Conservation (phyloP, 2,329 filamentous ascomycete species). For the Canariomyces notabilis region DNA sequence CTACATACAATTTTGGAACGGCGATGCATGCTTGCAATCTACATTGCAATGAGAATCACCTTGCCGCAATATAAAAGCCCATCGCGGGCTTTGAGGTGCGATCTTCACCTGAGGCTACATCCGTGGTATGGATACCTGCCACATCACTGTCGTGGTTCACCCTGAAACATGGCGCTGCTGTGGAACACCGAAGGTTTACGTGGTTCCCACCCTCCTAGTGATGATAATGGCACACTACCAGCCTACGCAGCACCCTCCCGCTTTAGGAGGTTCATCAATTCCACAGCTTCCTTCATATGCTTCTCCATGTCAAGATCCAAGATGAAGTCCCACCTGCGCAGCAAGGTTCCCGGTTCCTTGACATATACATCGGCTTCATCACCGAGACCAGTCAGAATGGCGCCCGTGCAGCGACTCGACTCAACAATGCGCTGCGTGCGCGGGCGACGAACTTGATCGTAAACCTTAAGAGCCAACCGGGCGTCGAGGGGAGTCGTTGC, state of each 20-base stretch:
- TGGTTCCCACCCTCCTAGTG: no score
- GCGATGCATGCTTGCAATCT: no score
- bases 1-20: no score
- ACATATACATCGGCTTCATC: not conserved
- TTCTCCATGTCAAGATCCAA: not conserved
- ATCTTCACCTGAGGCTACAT: no score
- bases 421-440: conserved; percentile 15
- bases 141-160: no score
- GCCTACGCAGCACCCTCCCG: not conserved
- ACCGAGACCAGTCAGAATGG: not conserved
- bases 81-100: no score
- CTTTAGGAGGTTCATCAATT: conserved; percentile 42
- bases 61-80: no score
- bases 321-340: conserved; percentile 5
- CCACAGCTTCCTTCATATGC: conserved; percentile 29
- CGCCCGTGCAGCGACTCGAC: conserved; percentile 6
- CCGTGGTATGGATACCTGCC: no score
- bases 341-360: not conserved
- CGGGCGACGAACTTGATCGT: conserved; percentile 11
- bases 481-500: conserved; percentile 7
- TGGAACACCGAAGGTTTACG: no score
- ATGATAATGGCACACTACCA: no score
- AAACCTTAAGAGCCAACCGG: conserved; percentile 11
- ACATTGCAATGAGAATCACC: no score
- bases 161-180: no score